Conservation (phyloP, 306 rosid species). For the Canavalia ensiformis region DNA sequence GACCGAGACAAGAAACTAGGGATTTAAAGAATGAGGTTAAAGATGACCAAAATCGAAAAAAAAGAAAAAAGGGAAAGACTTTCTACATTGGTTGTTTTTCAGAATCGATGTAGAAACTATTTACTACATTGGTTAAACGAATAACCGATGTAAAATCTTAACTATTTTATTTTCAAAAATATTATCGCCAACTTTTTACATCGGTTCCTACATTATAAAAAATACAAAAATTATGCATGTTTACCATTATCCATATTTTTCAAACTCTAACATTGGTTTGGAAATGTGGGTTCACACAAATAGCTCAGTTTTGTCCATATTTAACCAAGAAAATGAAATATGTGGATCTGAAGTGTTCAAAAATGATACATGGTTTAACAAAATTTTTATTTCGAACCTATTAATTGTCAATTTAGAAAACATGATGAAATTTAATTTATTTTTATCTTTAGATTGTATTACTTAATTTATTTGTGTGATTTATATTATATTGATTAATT, state of each 20-base stretch:
- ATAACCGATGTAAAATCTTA: too few relatives aligned
- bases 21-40: too few relatives aligned
- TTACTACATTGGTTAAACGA: too few relatives aligned
- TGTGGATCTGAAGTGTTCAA: constrained; percentile 65
- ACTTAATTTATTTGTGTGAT: too few relatives aligned
- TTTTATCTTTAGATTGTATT: neutral
- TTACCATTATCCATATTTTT: constrained; percentile 64
- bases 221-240: constrained; percentile 59
- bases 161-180: too few relatives aligned
- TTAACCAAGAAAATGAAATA: constrained; percentile 54
- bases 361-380: constrained; percentile 56
- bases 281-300: constrained; percentile 70
- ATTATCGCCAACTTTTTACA: too few relatives aligned
- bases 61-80: too few relatives aligned
- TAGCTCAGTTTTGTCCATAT: constrained; percentile 66
- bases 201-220: constrained; percentile 40
- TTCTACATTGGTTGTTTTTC: too few relatives aligned
- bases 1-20: too few relatives aligned
- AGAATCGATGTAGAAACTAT: too few relatives aligned
- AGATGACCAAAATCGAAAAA: too few relatives aligned
- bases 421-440: constrained; percentile 51
- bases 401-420: constrained; percentile 71
- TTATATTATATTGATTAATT: too few relatives aligned
- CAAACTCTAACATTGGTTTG: constrained; percentile 40
- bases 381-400: constrained; percentile 56